Conservation (phyloP, 345 rosid species). For the Salix brachista region DNA sequence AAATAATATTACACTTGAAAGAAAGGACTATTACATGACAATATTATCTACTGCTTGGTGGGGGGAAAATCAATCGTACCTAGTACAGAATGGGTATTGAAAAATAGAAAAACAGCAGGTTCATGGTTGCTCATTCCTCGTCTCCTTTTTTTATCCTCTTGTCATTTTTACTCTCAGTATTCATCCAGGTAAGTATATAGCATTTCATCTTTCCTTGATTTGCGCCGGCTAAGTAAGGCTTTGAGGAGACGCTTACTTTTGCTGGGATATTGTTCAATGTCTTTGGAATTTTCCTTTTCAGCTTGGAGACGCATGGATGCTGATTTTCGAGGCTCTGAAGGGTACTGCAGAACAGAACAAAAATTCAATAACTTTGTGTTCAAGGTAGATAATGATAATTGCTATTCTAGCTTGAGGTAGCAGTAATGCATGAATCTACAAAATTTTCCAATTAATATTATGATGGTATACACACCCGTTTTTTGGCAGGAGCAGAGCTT, state of each 20-base stretch:
- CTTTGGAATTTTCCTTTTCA: conserved; percentile 52
- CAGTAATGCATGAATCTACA: conserved; percentile 1
- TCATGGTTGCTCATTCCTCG: conserved; percentile 1
- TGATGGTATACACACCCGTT: conserved; percentile 39
- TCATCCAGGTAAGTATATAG: conserved; percentile 79
- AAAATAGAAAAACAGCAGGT: neutral
- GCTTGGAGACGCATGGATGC: conserved; percentile 61
- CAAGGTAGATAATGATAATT: no score
- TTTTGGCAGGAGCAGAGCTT: conserved; percentile 41
- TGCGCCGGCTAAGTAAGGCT: conserved; percentile 87
- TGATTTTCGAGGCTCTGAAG: conserved; percentile 80
- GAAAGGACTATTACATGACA: neutral
- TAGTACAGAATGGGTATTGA: neutral
- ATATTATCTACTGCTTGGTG: neutral
- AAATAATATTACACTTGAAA: neutral
- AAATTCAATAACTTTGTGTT: neutral
- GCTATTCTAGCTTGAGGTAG: neutral
- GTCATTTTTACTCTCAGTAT: conserved; percentile 41
- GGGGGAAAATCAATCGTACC: neutral
- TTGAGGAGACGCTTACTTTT: conserved; percentile 85
- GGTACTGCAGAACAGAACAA: conserved; percentile 46
- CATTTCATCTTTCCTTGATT: conserved; percentile 84
- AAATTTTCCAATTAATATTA: neutral
- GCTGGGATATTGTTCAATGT: conserved; percentile 63
- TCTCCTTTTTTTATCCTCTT: neutral